Evolutionary conservation across 257 asterid genomes (phyloP).

Genomic region (Voacanga thouarsii): DNA sequence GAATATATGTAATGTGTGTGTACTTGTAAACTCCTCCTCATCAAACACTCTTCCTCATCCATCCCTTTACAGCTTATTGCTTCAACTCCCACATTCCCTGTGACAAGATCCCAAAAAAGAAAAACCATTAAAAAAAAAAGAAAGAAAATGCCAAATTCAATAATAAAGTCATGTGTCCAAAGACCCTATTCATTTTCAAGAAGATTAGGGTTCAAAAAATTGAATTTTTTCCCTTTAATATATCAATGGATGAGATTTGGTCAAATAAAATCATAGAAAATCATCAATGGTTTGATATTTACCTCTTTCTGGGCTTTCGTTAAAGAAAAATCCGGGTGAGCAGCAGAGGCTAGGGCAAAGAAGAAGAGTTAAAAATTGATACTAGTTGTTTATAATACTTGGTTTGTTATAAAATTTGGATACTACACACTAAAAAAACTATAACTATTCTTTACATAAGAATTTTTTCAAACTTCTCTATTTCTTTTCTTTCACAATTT

Average conservation of each 20-base stretch:
- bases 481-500: no score
- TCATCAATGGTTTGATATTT: background rate
- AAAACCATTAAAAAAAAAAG: background rate
- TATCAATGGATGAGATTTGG: background rate
- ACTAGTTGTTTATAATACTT: no score
- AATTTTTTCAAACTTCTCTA: no score
- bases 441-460: no score
- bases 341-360: conserved; percentile 13
- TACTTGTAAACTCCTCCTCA: conserved; percentile 29
- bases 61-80: conserved; percentile 36
- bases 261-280: background rate
- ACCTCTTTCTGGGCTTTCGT: conserved; percentile 9
- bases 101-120: no score
- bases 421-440: no score
- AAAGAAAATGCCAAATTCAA: no score
- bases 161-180: no score
- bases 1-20: conserved; percentile 48
- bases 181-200: no score
- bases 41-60: conserved; percentile 37
- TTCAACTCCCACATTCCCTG: conserved; percentile 6
- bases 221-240: no score
- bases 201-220: no score
- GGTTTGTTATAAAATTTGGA: no score
- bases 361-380: conserved; percentile 6
- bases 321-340: conserved; percentile 23